Evolutionary conservation across 192 early-diverging fungal species (phyloP), one percentile per base, ranked within the genome.

Genomic region (Backusella sp.): DNA sequence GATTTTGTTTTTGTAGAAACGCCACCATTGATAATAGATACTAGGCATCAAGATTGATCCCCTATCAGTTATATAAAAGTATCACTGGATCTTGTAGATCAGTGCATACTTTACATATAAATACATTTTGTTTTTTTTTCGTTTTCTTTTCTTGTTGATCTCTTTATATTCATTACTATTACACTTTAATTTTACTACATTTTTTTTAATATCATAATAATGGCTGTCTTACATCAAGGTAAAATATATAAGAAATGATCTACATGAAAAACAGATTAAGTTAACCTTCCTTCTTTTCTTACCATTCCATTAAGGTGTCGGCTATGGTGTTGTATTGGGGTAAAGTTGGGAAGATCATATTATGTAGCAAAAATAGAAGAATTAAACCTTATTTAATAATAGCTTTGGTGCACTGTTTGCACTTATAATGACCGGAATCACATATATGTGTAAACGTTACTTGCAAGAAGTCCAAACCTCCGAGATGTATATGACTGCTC

Each of bases 401-500:
- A 76, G 74, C 0, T 52, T 76, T 69, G 74, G 74, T 34, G 74
- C 74, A n/a, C 6, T 76, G 23, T 76, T 68, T 78, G 65, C 77
- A 36, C 26, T 78, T 19, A 73, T 72, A n/a, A 92, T 92, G 87
- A 90, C 88, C 3, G 30, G 90, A 11, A 83, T 92, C 23, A 92
- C 91, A 9, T 79, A 80, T 77, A 85, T 85, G n/a, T 86, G 91
- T 66, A 88, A 90, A 53, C 79, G 90, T 23, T 93, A 92, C 75
- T 73, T 91, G n/a, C 77, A 84, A 26, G 92, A 94, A 76, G 68
- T 74, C 8, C 78, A 91, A 68, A 88, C 88, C 4, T 89, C 88
- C 1, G 91, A 94, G 80, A 88, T 85, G 73, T 93, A 88, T 73
- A 92, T 89, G 85, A 91, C 92, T 9, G 92, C 90, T n/a, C 81